Evolutionary conservation across 2,329 filamentous ascomycete genomes (phyloP), one percentile per base, ranked within the genome.

Genomic region (Neofusicoccum umdonicola): DNA sequence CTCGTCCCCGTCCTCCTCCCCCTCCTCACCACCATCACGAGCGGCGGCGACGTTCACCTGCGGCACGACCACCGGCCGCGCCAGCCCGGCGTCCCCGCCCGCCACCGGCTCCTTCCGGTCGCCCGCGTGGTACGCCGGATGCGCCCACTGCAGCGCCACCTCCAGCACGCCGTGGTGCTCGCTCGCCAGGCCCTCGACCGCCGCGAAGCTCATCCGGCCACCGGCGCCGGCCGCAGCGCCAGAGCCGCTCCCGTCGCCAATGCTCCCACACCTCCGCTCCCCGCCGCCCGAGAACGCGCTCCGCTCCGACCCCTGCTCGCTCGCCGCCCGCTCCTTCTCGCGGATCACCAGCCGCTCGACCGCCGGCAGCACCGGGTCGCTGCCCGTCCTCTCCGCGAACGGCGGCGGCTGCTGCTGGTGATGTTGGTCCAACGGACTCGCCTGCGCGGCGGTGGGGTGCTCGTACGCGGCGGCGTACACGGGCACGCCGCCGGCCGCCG

Each of bases 61-160:
- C 35, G 62, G 58, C 42, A 60, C 13, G n/a, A 17, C 47, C 5
- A 51, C 58, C 13, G 34, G 19, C 37, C 58, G 19, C 34, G 31
- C 34, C 19, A 51, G 13, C 22, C 12, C 67, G 67, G 47, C 67
- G 58, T 1, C 67, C 65, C 11, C 66, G 65, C 9, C 67, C 64
- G 3, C 50, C 61, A n/a, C 39, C 37, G n/a, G 54, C 52, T 57
- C 62, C 19, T 44, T 51, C 35, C 9, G 31, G 52, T 37, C 48
- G 54, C 42, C 27, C 5, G n/a, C 31, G 51, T 54, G 42, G 27
- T 37, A 48, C 11, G 56, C 63, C 54, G 41, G 51, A 22, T 65
- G 61, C 54, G 34, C 51, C 45, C 35, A 44, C 27, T 22, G 57
- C 41, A 22, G 63, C 17, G 57, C 50, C 50, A 61, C 42, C 56